Evolutionary conservation across 345 rosid species (phyloP).

Genomic region (Eucalyptus polyanthemos): DNA sequence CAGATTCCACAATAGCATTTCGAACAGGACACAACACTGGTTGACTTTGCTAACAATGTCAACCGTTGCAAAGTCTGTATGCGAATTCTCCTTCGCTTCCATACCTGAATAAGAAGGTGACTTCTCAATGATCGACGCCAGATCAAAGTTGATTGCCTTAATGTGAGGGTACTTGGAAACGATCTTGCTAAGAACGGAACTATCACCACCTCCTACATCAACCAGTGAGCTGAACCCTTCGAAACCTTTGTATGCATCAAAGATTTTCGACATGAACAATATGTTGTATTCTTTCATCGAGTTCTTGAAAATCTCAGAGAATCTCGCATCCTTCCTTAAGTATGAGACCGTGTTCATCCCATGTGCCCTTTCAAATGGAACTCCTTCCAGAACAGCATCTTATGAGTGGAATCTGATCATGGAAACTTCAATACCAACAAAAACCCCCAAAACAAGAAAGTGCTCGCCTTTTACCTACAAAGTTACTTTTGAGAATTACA

Average conservation of each 20-base stretch:
- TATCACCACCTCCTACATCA: constrained; percentile 51
- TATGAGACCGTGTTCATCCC: constrained; percentile 7
- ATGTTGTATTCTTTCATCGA: constrained; percentile 29
- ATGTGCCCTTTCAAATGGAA: constrained; percentile 21
- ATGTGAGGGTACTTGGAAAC: constrained; percentile 25
- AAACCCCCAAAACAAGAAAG: background rate
- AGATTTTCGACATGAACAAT: constrained; percentile 16
- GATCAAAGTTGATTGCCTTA: constrained; percentile 41
- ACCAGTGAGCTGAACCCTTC: constrained; percentile 24
- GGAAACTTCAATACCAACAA: background rate
- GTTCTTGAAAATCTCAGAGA: constrained; percentile 12
- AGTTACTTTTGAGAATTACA: background rate
- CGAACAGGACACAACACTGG: background rate
- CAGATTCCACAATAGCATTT: background rate
- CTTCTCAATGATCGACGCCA: constrained; percentile 13
- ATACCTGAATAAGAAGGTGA: constrained; percentile 23
- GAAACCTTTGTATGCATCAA: constrained; percentile 28
- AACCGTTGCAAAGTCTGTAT: background rate
- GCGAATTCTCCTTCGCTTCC: background rate
- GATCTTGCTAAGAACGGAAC: constrained; percentile 31
- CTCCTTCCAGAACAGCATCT: constrained; percentile 26
- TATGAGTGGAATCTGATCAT: constrained; percentile 13
- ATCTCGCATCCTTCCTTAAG: constrained; percentile 14
- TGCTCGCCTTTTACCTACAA: background rate
- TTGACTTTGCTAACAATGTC: background rate